Conservation (phyloP, 805 yeast genomes). For the Kodamaea fukazawae region DNA sequence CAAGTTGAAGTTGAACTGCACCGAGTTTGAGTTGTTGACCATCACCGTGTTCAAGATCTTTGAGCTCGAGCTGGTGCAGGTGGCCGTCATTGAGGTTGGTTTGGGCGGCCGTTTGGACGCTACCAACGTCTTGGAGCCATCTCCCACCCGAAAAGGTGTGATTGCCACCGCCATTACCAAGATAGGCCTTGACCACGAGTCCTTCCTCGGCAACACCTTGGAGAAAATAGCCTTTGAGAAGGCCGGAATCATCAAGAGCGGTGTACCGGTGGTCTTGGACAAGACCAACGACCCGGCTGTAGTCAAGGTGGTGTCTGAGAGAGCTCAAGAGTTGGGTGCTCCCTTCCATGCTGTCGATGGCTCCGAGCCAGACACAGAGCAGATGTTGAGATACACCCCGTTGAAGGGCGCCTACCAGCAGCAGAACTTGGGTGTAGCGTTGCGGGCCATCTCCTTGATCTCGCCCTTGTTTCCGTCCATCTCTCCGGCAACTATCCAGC, state of each 20-base stretch:
- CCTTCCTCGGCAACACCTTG: conserved; percentile 65
- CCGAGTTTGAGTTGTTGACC: conserved; percentile 85
- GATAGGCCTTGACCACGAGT: conserved; percentile 83
- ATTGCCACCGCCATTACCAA: conserved; percentile 75
- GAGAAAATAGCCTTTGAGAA: conserved; percentile 70
- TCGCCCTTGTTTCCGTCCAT: conserved; percentile 21
- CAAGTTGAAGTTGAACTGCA: conserved; percentile 53
- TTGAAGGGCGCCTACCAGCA: conserved; percentile 72
- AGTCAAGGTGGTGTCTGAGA: conserved; percentile 40
- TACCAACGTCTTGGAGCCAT: conserved; percentile 63
- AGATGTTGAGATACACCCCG: conserved; percentile 47
- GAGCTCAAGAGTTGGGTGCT: conserved; percentile 34
- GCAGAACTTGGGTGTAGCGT: conserved; percentile 66
- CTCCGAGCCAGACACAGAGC: conserved; percentile 10
- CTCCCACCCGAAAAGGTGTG: conserved; percentile 33
- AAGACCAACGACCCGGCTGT: conserved; percentile 58
- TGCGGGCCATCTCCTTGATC: conserved; percentile 48
- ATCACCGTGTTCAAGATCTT: conserved; percentile 83
- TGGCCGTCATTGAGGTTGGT: conserved; percentile 92
- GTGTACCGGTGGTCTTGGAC: conserved; percentile 68
- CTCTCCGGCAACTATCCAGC: conserved; percentile 31
- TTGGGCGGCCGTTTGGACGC: conserved; percentile 89
- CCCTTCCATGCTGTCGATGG: conserved; percentile 24
- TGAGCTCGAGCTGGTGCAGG: conserved; percentile 51
- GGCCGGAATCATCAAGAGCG: conserved; percentile 76